A percentile compares a stretch with the other conserved stretches of the same genome.
phyloP scores from a whole-genome alignment of 2,329 filamentous ascomycete species.

The Monilinia fructigena region DNA sequence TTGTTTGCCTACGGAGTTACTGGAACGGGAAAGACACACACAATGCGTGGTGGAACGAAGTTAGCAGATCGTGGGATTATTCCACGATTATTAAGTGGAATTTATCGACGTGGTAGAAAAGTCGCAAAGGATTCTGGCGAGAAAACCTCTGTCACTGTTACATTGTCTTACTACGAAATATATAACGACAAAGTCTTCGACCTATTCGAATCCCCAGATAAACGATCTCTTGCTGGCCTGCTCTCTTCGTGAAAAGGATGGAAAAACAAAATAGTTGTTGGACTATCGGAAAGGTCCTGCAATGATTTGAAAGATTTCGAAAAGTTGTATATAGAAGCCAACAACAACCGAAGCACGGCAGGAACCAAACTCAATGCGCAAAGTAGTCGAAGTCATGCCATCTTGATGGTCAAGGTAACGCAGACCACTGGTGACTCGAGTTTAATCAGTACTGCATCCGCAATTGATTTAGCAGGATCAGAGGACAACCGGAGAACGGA shows the following conservation, averaged over 20 bases:
- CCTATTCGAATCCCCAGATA: slow-evolving; percentile 82
- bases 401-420: slow-evolving; percentile 84
- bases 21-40: slow-evolving; percentile 92
- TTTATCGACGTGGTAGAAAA: slow-evolving; percentile 84
- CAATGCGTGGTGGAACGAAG: slow-evolving; percentile 88
- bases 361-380: slow-evolving; percentile 91
- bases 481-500: slow-evolving; percentile 94
- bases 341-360: slow-evolving; percentile 84
- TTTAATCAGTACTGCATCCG: slow-evolving; percentile 79
- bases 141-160: slow-evolving; percentile 68
- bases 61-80: slow-evolving; percentile 86
- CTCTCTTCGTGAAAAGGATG: slow-evolving; percentile 82
- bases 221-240: slow-evolving; percentile 70
- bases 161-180: slow-evolving; percentile 91
- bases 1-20: slow-evolving; percentile 93
- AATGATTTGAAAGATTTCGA: slow-evolving; percentile 88
- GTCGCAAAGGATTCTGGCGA: slow-evolving; percentile 75
- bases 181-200: slow-evolving; percentile 97
- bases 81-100: slow-evolving; percentile 76
- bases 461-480: slow-evolving; percentile 91
- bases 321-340: slow-evolving; percentile 83
- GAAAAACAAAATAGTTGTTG: slow-evolving; percentile 81
- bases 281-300: slow-evolving; percentile 79
- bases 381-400: slow-evolving; percentile 85
- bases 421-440: slow-evolving; percentile 68